Conservation (phyloP, 768 basidiomycete genomes). For the Hypholoma sublateritium region DNA sequence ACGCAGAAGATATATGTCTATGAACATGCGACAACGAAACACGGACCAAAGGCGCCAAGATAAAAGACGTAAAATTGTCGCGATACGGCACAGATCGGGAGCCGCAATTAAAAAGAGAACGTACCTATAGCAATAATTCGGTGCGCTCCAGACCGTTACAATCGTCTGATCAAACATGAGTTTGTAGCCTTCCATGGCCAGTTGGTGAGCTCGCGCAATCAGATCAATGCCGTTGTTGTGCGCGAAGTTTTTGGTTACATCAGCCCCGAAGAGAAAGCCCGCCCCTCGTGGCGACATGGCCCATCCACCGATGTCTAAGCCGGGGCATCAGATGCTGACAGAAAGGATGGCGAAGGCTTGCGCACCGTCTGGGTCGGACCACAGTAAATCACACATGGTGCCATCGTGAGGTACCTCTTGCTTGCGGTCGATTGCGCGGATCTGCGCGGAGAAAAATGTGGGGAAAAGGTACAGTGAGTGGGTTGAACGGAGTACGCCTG, state of each 20-base stretch:
- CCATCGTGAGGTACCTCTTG: conserved; percentile 99
- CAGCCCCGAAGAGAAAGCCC: conserved; percentile 91
- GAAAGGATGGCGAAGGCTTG: conserved; percentile 6
- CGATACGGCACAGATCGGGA: not conserved
- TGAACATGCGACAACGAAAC: too few relatives aligned
- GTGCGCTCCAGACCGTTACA: conserved; percentile 98
- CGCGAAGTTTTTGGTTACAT: conserved; percentile 87
- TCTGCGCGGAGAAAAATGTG: conserved; percentile 43
- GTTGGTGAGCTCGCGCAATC: conserved; percentile 95
- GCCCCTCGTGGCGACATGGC: conserved; percentile 97
- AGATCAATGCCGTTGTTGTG: conserved; percentile 92
- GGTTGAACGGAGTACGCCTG: not conserved
- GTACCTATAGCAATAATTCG: conserved; percentile 97
- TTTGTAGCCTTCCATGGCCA: conserved; percentile 97
- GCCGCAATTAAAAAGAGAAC: conserved; percentile 24
- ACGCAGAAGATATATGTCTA: too few relatives aligned
- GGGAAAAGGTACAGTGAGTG: not conserved
- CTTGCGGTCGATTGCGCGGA: conserved; percentile 91
- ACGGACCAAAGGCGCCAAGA: not conserved
- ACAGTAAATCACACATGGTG: conserved; percentile 97
- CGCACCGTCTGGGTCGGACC: conserved; percentile 98
- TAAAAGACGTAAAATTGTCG: not conserved
- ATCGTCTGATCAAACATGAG: conserved; percentile 95
- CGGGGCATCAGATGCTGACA: conserved; percentile 17
- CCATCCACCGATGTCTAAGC: conserved; percentile 87